These are phyloP conservation scores for Pseudevernia furfuracea DNA, from an alignment of 495 filamentous ascomycete genomes.

Conservation along the genomic window DNA sequence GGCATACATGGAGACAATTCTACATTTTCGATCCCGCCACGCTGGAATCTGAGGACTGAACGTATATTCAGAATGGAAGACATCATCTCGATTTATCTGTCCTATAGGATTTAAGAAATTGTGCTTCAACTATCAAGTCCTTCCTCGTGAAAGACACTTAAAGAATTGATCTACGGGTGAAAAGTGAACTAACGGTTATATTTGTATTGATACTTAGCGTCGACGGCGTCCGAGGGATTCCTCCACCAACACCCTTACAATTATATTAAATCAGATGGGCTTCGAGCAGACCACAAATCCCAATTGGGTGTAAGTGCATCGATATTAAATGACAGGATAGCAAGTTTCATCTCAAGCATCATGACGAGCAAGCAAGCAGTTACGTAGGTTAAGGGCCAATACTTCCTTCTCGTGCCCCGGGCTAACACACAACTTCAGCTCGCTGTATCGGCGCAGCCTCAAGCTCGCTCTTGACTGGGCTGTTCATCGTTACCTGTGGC, in stretches of 20 bases:
- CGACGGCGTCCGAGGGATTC: background rate
- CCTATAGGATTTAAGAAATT: too few relatives aligned
- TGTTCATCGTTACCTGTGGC: slow-evolving; percentile 83
- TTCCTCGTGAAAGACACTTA: too few relatives aligned
- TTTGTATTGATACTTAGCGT: too few relatives aligned
- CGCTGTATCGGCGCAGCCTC: slow-evolving; percentile 84
- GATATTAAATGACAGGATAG: background rate
- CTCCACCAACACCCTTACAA: background rate
- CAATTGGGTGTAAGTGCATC: background rate
- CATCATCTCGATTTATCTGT: too few relatives aligned
- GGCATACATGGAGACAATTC: too few relatives aligned
- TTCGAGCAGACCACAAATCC: background rate
- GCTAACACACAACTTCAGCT: slow-evolving; percentile 44
- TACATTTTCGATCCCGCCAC: too few relatives aligned
- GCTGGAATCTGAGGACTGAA: too few relatives aligned
- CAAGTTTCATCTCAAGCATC: background rate
- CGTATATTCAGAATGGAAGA: too few relatives aligned
- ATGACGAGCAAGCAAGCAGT: slow-evolving; percentile 32
- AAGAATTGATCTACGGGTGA: too few relatives aligned
- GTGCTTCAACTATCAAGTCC: too few relatives aligned
- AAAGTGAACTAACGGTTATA: too few relatives aligned
- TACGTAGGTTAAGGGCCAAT: slow-evolving; percentile 12
- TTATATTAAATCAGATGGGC: background rate
- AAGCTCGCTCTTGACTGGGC: slow-evolving; percentile 94
- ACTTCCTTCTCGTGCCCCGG: background rate